These are phyloP conservation scores for Scheffersomyces parashehatae DNA, from an alignment of 1,139 yeast genomes.

Conservation along the genomic window DNA sequence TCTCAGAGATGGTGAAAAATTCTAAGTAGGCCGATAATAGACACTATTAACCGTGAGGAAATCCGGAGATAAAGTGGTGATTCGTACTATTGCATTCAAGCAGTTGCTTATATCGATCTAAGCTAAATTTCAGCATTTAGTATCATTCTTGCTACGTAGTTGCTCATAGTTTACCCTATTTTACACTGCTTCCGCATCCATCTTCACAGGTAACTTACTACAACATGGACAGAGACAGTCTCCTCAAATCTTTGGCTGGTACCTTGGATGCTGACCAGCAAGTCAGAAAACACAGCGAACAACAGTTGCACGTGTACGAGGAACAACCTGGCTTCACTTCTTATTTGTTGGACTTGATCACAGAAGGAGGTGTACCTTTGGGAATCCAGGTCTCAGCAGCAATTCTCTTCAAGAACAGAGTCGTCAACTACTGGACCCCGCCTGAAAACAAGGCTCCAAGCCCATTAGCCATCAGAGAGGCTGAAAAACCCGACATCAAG, in stretches of 20 bases:
- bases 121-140: no score
- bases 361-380: slow-evolving; percentile 44
- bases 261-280: slow-evolving; percentile 42
- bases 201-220: no score
- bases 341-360: slow-evolving; percentile 53
- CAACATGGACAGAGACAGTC: slow-evolving; percentile 43
- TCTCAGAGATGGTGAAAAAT: no score
- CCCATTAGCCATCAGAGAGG: slow-evolving; percentile 34
- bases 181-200: no score
- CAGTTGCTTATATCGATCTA: no score
- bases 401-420: slow-evolving; percentile 66
- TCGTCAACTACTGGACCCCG: slow-evolving; percentile 55
- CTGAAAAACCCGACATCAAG: slow-evolving; percentile 56
- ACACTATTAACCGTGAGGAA: no score
- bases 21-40: no score
- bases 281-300: slow-evolving; percentile 44
- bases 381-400: slow-evolving; percentile 64
- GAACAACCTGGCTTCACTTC: slow-evolving; percentile 59
- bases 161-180: no score
- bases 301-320: slow-evolving; percentile 40
- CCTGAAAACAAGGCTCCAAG: slow-evolving; percentile 38
- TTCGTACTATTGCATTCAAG: no score
- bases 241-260: slow-evolving; percentile 44
- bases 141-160: no score
- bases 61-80: no score